phyloP scores from a whole-genome alignment of 192 early-diverging fungal genomes.

The Geranomyces michiganensis region DNA sequence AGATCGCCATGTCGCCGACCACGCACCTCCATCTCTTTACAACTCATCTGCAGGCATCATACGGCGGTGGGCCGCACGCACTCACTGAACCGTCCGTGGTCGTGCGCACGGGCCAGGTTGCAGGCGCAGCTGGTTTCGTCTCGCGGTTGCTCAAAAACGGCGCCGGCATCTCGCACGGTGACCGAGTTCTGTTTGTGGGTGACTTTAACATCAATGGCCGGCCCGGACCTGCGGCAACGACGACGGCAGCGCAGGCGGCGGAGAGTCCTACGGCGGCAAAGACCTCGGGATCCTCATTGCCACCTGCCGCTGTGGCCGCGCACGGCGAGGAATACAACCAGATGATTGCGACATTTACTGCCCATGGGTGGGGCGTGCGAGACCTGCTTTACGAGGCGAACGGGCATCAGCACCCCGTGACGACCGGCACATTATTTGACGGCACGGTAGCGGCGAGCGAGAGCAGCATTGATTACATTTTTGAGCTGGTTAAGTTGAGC shows the following conservation, averaged over 20 bases:
- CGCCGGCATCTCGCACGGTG: constrained; percentile 56
- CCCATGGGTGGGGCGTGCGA: constrained; percentile 17
- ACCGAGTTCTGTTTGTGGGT: constrained; percentile 65
- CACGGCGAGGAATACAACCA: constrained; percentile 16
- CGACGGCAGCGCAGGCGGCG: too few species aligned
- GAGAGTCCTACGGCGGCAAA: too few species aligned
- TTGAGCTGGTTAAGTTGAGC: background rate
- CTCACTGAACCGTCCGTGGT: background rate
- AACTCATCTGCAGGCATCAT: constrained; percentile 72
- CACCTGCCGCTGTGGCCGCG: background rate
- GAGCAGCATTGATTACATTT: constrained; percentile 18
- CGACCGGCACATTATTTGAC: constrained; percentile 31
- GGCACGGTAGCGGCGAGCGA: constrained; percentile 15
- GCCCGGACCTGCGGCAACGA: background rate
- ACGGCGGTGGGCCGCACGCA: constrained; percentile 17
- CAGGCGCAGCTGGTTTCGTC: background rate
- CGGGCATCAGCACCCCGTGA: constrained; percentile 71
- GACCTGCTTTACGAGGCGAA: constrained; percentile 63
- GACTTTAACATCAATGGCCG: constrained; percentile 74
- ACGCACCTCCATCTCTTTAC: constrained; percentile 71
- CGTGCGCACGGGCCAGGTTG: constrained; percentile 65
- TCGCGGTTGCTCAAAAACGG: constrained; percentile 51
- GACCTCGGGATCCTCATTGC: too few species aligned
- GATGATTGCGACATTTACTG: background rate
- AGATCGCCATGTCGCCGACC: constrained; percentile 57